Conservation (phyloP, 1,139 yeast species). For the Candida sp. region DNA sequence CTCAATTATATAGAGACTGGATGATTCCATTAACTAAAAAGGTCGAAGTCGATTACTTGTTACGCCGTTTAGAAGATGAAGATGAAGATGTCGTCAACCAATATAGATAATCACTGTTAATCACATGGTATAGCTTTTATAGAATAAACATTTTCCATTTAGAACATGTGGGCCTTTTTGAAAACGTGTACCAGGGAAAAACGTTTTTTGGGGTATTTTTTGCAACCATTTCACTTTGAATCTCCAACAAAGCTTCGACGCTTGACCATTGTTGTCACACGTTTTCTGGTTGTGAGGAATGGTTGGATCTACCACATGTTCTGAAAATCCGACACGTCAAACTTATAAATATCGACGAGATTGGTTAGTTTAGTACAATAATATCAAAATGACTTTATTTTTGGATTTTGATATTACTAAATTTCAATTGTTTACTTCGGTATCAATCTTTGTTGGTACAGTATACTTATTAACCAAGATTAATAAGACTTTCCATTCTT, state of each 20-base stretch:
- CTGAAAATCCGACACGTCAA: too few relatives aligned
- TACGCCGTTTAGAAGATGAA: slow-evolving; percentile 76
- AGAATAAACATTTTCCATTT: background rate
- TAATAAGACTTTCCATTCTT: slow-evolving; percentile 25
- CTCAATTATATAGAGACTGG: slow-evolving; percentile 78
- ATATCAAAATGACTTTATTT: background rate
- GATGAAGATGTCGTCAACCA: slow-evolving; percentile 9
- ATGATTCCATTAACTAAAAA: slow-evolving; percentile 92
- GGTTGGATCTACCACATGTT: background rate
- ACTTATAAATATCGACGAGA: background rate
- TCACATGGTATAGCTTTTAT: background rate
- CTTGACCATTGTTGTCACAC: background rate
- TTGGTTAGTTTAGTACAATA: too few relatives aligned
- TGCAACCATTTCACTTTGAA: background rate
- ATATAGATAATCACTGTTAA: slow-evolving; percentile 4
- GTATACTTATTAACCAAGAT: slow-evolving; percentile 15
- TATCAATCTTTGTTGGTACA: slow-evolving; percentile 14
- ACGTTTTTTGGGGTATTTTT: background rate
- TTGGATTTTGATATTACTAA: slow-evolving; percentile 11
- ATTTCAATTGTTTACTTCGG: slow-evolving; percentile 11
- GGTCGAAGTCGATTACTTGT: slow-evolving; percentile 88
- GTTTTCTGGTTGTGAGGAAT: background rate
- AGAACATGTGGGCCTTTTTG: background rate
- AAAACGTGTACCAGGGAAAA: background rate
- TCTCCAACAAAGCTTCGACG: too few relatives aligned